phyloP scores from a whole-genome alignment of 75 land plant genomes.

The Picea glauca region DNA sequence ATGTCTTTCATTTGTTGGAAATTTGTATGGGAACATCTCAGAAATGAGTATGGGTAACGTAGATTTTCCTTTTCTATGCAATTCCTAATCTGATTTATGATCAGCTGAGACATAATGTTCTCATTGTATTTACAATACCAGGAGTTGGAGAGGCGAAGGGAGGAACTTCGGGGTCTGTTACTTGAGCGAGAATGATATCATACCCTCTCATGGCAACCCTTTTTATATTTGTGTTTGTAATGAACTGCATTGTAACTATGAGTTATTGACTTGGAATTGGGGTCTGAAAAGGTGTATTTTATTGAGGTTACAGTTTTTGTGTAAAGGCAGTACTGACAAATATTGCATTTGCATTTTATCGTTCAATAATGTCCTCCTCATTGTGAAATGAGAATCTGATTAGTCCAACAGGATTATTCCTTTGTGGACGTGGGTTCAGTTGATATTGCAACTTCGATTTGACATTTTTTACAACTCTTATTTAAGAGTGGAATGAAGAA shows the following conservation, averaged over 20 bases:
- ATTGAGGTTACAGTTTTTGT: background rate
- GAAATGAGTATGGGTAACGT: no score
- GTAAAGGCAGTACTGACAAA: background rate
- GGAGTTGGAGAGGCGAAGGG: slow-evolving; percentile 38
- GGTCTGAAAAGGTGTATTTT: background rate
- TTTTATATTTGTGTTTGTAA: background rate
- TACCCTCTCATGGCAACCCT: background rate
- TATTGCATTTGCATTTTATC: background rate
- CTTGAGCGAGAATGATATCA: slow-evolving; percentile 3
- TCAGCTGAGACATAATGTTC: no score
- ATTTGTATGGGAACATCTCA: no score
- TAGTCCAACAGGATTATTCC: background rate
- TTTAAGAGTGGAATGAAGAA: no score
- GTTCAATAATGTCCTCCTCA: background rate
- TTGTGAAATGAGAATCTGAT: background rate
- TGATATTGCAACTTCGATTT: background rate
- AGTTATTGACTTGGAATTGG: background rate
- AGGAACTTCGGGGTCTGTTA: slow-evolving; percentile 40
- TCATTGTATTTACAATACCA: slow-evolving; percentile 9
- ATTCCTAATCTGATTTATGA: background rate
- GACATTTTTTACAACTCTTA: background rate
- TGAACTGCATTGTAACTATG: background rate
- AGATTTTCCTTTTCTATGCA: background rate
- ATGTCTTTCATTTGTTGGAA: no score
- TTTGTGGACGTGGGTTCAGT: background rate